Conservation (phyloP, 2,329 filamentous ascomycete genomes). For the Hypoxylon sp. region DNA sequence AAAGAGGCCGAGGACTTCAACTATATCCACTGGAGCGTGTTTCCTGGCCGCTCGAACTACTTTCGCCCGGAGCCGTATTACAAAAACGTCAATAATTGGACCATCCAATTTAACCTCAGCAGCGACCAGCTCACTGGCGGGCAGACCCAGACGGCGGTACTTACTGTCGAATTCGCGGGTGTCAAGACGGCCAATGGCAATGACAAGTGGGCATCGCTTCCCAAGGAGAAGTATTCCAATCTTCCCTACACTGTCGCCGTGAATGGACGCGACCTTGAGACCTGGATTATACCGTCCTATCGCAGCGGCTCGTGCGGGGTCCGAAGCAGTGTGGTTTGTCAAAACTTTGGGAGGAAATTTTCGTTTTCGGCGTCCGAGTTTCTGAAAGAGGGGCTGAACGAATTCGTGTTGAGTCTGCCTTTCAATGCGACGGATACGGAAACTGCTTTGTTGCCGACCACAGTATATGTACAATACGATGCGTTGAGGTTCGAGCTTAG, state of each 20-base stretch:
- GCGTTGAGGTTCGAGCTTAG: slow-evolving; percentile 70
- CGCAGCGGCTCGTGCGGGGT: slow-evolving; percentile 72
- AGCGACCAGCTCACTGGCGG: slow-evolving; percentile 58
- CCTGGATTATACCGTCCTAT: slow-evolving; percentile 71
- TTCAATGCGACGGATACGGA: slow-evolving; percentile 71
- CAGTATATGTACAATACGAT: slow-evolving; percentile 75
- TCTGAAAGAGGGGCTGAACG: slow-evolving; percentile 66
- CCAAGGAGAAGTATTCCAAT: slow-evolving; percentile 66
- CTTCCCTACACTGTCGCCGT: slow-evolving; percentile 63
- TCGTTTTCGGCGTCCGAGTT: slow-evolving; percentile 63
- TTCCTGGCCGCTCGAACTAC: slow-evolving; percentile 68
- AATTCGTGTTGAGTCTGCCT: slow-evolving; percentile 69
- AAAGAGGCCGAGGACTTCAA: slow-evolving; percentile 67
- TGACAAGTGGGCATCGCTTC: slow-evolving; percentile 67
- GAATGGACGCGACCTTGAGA: slow-evolving; percentile 60
- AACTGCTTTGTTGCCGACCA: slow-evolving; percentile 67
- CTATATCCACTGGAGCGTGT: slow-evolving; percentile 76
- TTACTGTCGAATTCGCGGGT: slow-evolving; percentile 74
- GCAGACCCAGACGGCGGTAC: slow-evolving; percentile 62
- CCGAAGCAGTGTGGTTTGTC: slow-evolving; percentile 71
- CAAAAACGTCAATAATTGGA: slow-evolving; percentile 71
- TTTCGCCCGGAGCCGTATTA: slow-evolving; percentile 61
- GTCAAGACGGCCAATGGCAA: slow-evolving; percentile 74
- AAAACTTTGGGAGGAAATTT: slow-evolving; percentile 72
- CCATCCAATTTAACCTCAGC: slow-evolving; percentile 65